Conservation (phyloP, 345 rosid genomes). For the Tarenaya hassleriana region DNA sequence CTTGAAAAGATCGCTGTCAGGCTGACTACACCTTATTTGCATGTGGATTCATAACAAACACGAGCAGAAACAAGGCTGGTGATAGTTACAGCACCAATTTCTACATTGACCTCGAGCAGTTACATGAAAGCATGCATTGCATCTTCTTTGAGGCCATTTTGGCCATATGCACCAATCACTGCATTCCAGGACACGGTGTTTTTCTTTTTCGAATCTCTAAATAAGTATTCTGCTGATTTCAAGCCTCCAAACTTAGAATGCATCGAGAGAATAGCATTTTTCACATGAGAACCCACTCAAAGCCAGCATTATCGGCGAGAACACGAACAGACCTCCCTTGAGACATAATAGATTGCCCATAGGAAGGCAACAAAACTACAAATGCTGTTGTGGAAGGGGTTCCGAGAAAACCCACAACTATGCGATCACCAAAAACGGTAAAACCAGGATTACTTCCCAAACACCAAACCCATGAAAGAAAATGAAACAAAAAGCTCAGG, state of each 20-base stretch:
- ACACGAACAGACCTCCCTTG: conserved; percentile 65
- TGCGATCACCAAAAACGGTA: no score
- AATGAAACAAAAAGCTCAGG: no score
- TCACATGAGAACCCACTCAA: conserved; percentile 46
- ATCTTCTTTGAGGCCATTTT: conserved; percentile 44
- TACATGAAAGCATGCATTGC: conserved; percentile 44
- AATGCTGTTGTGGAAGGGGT: no score
- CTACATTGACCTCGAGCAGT: conserved; percentile 39
- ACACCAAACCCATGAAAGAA: no score
- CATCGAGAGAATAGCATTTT: conserved; percentile 54
- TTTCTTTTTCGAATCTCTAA: conserved; percentile 45
- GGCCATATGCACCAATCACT: conserved; percentile 62
- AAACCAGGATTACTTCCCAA: no score
- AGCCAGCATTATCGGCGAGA: conserved; percentile 50
- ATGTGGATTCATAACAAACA: conserved; percentile 35
- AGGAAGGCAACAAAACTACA: conserved; percentile 57
- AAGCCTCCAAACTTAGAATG: conserved; percentile 55
- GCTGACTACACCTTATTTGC: conserved; percentile 44
- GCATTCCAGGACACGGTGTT: conserved; percentile 73
- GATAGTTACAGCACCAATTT: conserved; percentile 47
- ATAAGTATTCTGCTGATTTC: conserved; percentile 45
- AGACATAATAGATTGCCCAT: conserved; percentile 40
- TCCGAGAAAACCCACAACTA: no score
- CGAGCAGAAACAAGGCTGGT: conserved; percentile 54
- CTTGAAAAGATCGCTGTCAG: conserved; percentile 60